Base-by-base conservation (phyloP, 2,329 filamentous ascomycete genomes). In the Taxawa tesnikishii region DNA sequence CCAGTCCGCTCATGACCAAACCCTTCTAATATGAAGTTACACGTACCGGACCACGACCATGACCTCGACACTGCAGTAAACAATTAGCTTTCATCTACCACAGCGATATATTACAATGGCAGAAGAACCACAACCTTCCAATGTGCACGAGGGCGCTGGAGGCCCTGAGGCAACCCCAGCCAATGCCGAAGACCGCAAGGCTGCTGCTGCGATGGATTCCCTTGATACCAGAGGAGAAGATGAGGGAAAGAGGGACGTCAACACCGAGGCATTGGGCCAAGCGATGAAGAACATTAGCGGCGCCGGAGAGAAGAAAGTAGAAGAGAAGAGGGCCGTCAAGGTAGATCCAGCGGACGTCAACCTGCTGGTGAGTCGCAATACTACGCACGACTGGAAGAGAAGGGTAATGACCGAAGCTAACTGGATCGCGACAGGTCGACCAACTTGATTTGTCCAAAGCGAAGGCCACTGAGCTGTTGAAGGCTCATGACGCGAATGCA, bases 181-280 rank as follows among this genome's bases (percentile, higher is more conserved):
- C 24, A 79, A 76, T 56, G 79, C 79, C 49, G 79, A 84, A 56
- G 79, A 83, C 59, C 75, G 79, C 56, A 83, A 83, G 57, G 78
- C 79, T 28, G 78, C 78, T 25, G 76, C 75, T 5, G 81, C 80
- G 17, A 71, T 85, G 38, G 79, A 77, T 29, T 71, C 68, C 39
- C 74, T 87, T 43, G 79, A 83, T 50, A 36, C 40, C 4, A 54
- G 61, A 26, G 53, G 57, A 23, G 64, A 69, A 17, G 60, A 65
- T 27, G 45, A 47, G 31, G 49, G 57, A 3, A 67, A 69, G 47
- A 68, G 71, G 40, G 63, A 75, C 40, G 71, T 81, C 43, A 79
- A 85, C 52, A 62, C 72, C 32, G 78, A 78, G 38, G 81, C 80
- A 41, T 68, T 81, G 31, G 73, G 65, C 47, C 75, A 81, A 50